Base-by-base conservation (phyloP, 768 basidiomycete species). In the Lactarius sanguifluus region DNA sequence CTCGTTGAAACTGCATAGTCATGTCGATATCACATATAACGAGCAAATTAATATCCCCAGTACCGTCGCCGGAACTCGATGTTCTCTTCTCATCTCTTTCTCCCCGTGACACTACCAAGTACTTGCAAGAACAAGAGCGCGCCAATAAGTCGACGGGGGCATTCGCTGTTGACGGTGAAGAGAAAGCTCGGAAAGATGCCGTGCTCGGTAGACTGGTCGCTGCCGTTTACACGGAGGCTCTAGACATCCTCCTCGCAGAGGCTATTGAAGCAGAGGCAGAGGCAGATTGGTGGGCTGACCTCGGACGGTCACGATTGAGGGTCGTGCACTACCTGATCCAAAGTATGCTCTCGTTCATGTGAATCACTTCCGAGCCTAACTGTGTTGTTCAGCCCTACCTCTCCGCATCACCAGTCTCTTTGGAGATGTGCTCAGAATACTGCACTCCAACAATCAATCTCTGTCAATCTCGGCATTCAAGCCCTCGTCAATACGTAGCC, bases 251-350 rank as follows among this genome's bases (percentile, higher is more conserved):
- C 64, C 75, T 96, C 65, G 73, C 79, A 12, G 86, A 92, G 72
- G 91, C 94, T 1, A 79, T 84, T 10, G 75, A 85, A 40, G 85
- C 87, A 15, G 93, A 95, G 71, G 76, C 81, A 8, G 92, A 94
- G 71, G 86, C 91, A 23, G 85, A 90, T 55, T 97, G 91, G 90
- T 98, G 95, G 95, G 81, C 82, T 18, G 82, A 86, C 34, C 75
- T 90, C 50, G 87, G 89, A 68, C 81, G 85, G 38, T 92, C 90
- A 3, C 73, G 79, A 32, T 70, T 76, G 60, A 82, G 80, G 23
- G 81, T 88, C 12, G 81, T 82, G 3, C 77, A 83, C 72, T 94
- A 90, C 75, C 79, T 96, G 32, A 68, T 96, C 1, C 91, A 95
- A 79, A 91, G 93, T 96, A 72, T 71, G 88, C 79, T 6, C 52